A percentile compares a stretch with the other conserved stretches of the same genome.
Conservation (phyloP, 1,139 yeast species). For the Debaryomyces udenii region DNA sequence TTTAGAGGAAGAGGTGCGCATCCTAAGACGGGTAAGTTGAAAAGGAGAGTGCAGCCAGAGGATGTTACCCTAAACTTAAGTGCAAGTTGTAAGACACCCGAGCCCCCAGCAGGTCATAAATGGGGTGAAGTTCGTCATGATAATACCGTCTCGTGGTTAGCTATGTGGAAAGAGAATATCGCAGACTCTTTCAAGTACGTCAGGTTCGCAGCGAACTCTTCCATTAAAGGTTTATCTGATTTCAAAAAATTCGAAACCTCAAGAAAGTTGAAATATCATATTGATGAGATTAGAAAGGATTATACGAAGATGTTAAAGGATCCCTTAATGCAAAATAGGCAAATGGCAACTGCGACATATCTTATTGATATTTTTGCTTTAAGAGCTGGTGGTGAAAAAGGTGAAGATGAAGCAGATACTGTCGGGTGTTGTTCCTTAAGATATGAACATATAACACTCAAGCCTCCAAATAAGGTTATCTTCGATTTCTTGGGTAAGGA, state of each 20-base stretch:
- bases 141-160: conserved; percentile 92
- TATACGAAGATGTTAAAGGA: conserved; percentile 73
- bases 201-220: conserved; percentile 87
- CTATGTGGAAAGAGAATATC: conserved; percentile 96
- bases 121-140: conserved; percentile 94
- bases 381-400: conserved; percentile 98
- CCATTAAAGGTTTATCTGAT: conserved; percentile 89
- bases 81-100: conserved; percentile 70
- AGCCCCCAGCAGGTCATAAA: conserved; percentile 81
- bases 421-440: conserved; percentile 97
- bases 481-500: conserved; percentile 97
- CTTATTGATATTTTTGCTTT: conserved; percentile 92
- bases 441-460: conserved; percentile 82
- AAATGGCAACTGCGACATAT: conserved; percentile 92
- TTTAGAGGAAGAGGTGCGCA: conserved; percentile 97
- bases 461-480: conserved; percentile 85
- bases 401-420: conserved; percentile 97
- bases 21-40: conserved; percentile 90
- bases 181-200: conserved; percentile 85
- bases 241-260: conserved; percentile 93
- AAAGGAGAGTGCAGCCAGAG: conserved; percentile 83
- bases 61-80: conserved; percentile 86
- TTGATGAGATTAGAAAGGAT: conserved; percentile 74
- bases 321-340: conserved; percentile 81
- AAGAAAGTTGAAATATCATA: conserved; percentile 73